A percentile compares a stretch with the other conserved stretches of the same genome.
Evolutionary conservation across 2,329 filamentous ascomycete genomes (phyloP).

Genomic region (Trichocomaceae sp.): DNA sequence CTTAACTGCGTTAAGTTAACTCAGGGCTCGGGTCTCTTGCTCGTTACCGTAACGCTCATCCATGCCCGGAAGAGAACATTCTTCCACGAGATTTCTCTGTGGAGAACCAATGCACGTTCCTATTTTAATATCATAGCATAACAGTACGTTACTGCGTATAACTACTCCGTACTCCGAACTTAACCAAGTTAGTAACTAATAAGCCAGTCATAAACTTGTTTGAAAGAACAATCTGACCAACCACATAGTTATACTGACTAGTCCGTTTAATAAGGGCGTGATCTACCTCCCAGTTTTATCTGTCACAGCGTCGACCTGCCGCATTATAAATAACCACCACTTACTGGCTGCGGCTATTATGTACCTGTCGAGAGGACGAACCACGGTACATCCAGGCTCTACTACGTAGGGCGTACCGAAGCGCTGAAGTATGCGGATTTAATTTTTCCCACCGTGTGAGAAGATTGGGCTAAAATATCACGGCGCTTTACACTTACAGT

Average conservation of each 20-base stretch:
- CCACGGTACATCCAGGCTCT: neutral
- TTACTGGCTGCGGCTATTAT: neutral
- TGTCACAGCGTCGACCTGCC: neutral
- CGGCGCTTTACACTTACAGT: too few relatives aligned
- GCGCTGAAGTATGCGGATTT: neutral
- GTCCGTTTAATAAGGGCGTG: neutral
- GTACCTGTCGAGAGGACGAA: neutral
- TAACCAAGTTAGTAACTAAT: too few relatives aligned
- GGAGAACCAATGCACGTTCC: neutral
- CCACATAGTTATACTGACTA: neutral
- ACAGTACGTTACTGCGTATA: too few relatives aligned
- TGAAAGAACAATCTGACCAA: neutral
- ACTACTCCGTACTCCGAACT: too few relatives aligned
- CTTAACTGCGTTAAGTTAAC: too few relatives aligned
- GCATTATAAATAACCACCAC: too few relatives aligned
- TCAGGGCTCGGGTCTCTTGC: neutral
- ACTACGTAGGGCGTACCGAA: neutral
- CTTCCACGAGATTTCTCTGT: neutral
- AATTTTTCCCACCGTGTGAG: neutral
- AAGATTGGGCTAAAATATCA: neutral
- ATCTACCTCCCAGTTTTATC: slow-evolving; percentile 3
- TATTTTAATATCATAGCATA: neutral
- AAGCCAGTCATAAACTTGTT: too few relatives aligned
- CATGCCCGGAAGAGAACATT: neutral
- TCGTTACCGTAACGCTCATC: neutral